Conservation (phyloP, 1,139 yeast genomes). For the Hansenula sp. region DNA sequence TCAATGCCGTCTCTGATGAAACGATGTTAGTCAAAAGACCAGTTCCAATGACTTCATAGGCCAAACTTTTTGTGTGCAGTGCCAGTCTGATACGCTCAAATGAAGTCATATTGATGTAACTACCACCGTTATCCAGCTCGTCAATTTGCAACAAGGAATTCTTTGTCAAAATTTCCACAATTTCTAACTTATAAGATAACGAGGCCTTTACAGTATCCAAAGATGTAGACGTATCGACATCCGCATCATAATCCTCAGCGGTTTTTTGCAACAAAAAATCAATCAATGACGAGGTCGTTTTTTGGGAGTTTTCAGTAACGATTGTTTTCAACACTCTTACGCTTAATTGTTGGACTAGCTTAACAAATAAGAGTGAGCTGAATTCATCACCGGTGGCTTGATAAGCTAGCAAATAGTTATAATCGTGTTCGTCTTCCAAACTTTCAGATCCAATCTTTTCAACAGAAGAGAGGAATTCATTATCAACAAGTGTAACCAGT, state of each 20-base stretch:
- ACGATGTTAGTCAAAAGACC: slow-evolving; percentile 29
- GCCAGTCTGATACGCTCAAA: slow-evolving; percentile 38
- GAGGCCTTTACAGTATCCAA: slow-evolving; percentile 9
- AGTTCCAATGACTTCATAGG: slow-evolving; percentile 39
- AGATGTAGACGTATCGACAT: slow-evolving; percentile 3
- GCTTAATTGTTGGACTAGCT: slow-evolving; percentile 16
- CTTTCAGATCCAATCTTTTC: slow-evolving; percentile 14
- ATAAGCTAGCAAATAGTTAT: slow-evolving; percentile 20
- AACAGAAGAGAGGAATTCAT: slow-evolving; percentile 14
- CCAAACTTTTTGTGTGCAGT: slow-evolving; percentile 36
- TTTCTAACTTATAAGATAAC: slow-evolving; percentile 10
- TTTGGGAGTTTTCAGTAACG: slow-evolving; percentile 2
- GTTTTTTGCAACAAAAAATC: slow-evolving; percentile 12
- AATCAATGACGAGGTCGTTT: slow-evolving; percentile 11
- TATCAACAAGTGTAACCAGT: slow-evolving; percentile 10
- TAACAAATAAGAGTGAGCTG: slow-evolving; percentile 19
- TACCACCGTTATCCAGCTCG: slow-evolving; percentile 40
- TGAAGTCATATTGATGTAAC: slow-evolving; percentile 34
- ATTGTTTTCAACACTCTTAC: slow-evolving; percentile 11
- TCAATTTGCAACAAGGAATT: slow-evolving; percentile 28
- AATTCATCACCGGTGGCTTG: slow-evolving; percentile 22
- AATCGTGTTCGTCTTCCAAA: slow-evolving; percentile 21
- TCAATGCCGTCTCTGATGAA: slow-evolving; percentile 7
- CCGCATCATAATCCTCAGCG: slow-evolving; percentile 18
- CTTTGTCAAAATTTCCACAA: slow-evolving; percentile 27